phyloP scores from a whole-genome alignment of 2,329 filamentous ascomycete genomes.

The Ophiostoma sp. region DNA sequence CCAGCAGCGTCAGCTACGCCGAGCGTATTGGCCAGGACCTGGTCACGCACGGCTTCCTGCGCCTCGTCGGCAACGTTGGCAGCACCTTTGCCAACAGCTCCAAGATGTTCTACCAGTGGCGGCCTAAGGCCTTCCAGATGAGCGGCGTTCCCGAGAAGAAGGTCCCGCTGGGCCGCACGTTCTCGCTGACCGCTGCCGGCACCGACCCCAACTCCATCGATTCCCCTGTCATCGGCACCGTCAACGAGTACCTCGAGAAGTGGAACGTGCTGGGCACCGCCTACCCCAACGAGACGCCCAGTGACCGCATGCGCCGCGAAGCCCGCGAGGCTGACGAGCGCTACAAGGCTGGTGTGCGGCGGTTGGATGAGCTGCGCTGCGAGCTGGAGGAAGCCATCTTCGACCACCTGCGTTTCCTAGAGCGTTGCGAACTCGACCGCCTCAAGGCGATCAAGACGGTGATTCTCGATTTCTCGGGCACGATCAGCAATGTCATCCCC shows the following conservation, averaged over 20 bases:
- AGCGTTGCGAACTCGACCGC: conserved; percentile 93
- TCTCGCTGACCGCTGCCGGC: conserved; percentile 61
- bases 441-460: conserved; percentile 98
- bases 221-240: conserved; percentile 76
- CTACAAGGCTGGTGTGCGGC: conserved; percentile 84
- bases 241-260: conserved; percentile 84
- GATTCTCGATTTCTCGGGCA: conserved; percentile 93
- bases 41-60: conserved; percentile 79
- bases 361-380: conserved; percentile 87
- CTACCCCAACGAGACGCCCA: conserved; percentile 89
- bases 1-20: conserved; percentile 82
- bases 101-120: conserved; percentile 97
- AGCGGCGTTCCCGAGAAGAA: conserved; percentile 90
- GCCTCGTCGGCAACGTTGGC: conserved; percentile 90
- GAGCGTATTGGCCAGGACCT: conserved; percentile 95
- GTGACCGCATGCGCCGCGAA: conserved; percentile 83
- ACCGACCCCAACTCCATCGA: conserved; percentile 58
- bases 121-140: conserved; percentile 83
- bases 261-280: conserved; percentile 93
- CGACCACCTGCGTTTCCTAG: conserved; percentile 89
- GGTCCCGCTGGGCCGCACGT: conserved; percentile 67
- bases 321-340: conserved; percentile 87
- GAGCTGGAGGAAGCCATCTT: conserved; percentile 95
- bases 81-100: conserved; percentile 97
- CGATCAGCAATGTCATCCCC: conserved; percentile 96